Percentiles rank a stretch among this genome's conserved stretches.
Conservation (phyloP, 108 stramenopile genomes). For the Epithemia pelagica region DNA sequence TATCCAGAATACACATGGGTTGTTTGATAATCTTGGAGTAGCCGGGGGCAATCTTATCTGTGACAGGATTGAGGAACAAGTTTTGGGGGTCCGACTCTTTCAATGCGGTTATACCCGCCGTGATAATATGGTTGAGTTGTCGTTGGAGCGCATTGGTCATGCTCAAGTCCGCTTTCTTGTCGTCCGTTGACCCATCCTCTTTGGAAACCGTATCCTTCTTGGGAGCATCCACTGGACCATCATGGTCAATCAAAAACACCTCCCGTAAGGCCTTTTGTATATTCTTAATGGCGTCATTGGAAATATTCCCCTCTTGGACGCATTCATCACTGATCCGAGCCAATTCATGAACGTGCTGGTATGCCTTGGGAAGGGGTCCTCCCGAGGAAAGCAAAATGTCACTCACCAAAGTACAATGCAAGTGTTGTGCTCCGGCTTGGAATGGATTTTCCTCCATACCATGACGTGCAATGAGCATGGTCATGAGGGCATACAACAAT, state of each 20-base stretch:
- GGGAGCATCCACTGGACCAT: background rate
- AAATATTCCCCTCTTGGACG: constrained; percentile 53
- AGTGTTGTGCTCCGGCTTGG: constrained; percentile 45
- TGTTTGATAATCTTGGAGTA: constrained; percentile 70
- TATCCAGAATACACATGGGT: constrained; percentile 75
- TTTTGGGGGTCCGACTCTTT: constrained; percentile 73
- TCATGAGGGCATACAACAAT: constrained; percentile 55
- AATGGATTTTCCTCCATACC: constrained; percentile 31
- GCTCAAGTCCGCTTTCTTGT: constrained; percentile 9
- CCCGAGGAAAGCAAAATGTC: constrained; percentile 65
- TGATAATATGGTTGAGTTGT: constrained; percentile 64
- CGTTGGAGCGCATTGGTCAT: constrained; percentile 41
- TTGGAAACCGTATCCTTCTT: constrained; percentile 14
- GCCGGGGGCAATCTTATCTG: constrained; percentile 83
- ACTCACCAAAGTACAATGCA: constrained; percentile 69
- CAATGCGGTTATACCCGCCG: constrained; percentile 56
- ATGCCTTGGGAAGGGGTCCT: constrained; percentile 68
- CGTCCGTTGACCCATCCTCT: constrained; percentile 8
- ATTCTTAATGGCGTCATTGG: constrained; percentile 51
- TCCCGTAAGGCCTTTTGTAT: constrained; percentile 54
- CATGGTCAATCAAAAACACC: constrained; percentile 53
- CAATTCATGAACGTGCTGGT: constrained; percentile 55
- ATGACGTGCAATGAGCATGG: constrained; percentile 72
- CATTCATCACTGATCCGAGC: constrained; percentile 60
- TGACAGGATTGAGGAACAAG: constrained; percentile 80